Percentiles rank a stretch among this genome's conserved stretches.
Conservation (phyloP, 495 filamentous ascomycete genomes). For the Talaromyces adpressus region DNA sequence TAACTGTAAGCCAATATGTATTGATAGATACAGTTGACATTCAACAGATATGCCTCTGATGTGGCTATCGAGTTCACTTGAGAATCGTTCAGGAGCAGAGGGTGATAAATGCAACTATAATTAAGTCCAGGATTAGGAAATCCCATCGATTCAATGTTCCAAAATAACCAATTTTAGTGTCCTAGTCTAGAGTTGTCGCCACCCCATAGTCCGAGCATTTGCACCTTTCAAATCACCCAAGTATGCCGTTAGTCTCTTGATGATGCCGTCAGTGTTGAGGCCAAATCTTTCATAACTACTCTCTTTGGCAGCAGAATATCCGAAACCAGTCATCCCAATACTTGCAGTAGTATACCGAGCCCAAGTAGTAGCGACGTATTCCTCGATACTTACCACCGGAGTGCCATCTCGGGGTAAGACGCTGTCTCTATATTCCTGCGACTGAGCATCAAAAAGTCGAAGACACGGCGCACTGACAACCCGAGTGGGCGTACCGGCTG, state of each 20-base stretch:
- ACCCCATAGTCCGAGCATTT: constrained; percentile 13
- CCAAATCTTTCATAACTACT: constrained; percentile 20
- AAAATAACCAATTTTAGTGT: constrained; percentile 19
- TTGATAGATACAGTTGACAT: no score
- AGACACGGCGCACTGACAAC: constrained; percentile 12
- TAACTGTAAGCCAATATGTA: no score
- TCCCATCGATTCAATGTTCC: no score
- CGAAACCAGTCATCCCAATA: constrained; percentile 11
- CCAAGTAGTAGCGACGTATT: constrained; percentile 18
- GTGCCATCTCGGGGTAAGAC: constrained; percentile 17
- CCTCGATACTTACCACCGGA: constrained; percentile 18
- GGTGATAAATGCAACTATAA: no score
- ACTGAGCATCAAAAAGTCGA: constrained; percentile 16
- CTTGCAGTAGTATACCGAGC: constrained; percentile 18
- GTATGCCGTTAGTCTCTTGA: constrained; percentile 23
- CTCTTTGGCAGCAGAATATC: constrained; percentile 18
- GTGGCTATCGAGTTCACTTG: no score
- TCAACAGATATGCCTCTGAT: no score
- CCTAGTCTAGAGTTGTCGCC: constrained; percentile 1
- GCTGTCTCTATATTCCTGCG: constrained; percentile 9
- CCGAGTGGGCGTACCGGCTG: constrained; percentile 7
- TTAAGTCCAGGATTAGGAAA: no score
- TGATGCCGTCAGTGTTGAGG: constrained; percentile 26
- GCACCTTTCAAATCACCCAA: constrained; percentile 22
- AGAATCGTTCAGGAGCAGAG: no score